These are phyloP conservation scores for Boletellus deceptivus DNA, from an alignment of 1,284 basidiomycete genomes.

Conservation along the genomic window DNA sequence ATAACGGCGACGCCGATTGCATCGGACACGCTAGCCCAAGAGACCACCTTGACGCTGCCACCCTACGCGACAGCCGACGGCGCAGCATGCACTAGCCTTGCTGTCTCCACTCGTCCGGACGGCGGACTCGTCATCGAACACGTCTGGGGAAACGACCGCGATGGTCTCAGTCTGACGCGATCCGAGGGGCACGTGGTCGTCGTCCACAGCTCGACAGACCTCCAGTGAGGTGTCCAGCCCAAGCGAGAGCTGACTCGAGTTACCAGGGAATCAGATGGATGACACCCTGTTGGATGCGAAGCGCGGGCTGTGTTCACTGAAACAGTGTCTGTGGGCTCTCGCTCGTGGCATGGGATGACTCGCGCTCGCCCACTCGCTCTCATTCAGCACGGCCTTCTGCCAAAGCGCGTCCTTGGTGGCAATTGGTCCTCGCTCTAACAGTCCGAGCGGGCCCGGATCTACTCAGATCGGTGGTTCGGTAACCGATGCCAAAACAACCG, in stretches of 20 bases:
- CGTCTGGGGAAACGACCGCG: constrained; percentile 32
- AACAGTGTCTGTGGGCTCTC: constrained; percentile 31
- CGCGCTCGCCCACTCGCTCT: not conserved
- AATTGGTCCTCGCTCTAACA: no score
- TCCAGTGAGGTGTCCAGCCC: constrained; percentile 11
- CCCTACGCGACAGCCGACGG: constrained; percentile 24
- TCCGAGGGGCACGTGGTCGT: constrained; percentile 5
- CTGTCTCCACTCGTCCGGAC: constrained; percentile 26
- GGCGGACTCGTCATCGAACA: constrained; percentile 33
- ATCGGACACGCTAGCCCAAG: constrained; percentile 30
- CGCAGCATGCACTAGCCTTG: constrained; percentile 27
- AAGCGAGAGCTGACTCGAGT: constrained; percentile 19
- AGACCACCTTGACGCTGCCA: constrained; percentile 30
- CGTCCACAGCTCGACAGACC: constrained; percentile 17
- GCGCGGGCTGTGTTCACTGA: constrained; percentile 24
- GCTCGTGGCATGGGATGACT: constrained; percentile 23
- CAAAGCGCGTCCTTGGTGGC: constrained; percentile 19
- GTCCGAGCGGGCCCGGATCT: no score
- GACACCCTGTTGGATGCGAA: not conserved
- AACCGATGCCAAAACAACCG: constrained; percentile 13
- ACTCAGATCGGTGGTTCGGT: not conserved
- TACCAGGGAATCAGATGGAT: constrained; percentile 26
- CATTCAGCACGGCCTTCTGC: constrained; percentile 17
- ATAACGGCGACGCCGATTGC: no score
- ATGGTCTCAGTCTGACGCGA: constrained; percentile 21